These are phyloP conservation scores for Calocera cornea DNA, from an alignment of 768 basidiomycete species.

Conservation along the genomic window DNA sequence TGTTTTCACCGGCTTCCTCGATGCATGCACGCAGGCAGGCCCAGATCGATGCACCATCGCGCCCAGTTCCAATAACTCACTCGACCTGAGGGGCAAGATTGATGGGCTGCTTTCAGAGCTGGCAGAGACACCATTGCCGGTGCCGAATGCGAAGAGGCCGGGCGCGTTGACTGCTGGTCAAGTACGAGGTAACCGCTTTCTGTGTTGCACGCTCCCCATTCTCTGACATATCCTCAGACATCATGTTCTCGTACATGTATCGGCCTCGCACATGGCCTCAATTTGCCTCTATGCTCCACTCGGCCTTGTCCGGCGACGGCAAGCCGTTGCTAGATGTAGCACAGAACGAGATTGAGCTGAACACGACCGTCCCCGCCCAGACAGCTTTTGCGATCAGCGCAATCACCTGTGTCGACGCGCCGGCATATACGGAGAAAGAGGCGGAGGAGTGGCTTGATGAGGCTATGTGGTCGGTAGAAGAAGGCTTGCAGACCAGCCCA, in stretches of 20 bases:
- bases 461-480: constrained; percentile 9
- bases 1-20: constrained; percentile 20
- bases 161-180: constrained; percentile 21
- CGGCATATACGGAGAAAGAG: constrained; percentile 13
- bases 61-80: constrained; percentile 11
- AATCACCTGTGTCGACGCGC: constrained; percentile 23
- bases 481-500: not conserved
- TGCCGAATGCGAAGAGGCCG: constrained; percentile 17
- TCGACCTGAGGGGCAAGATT: constrained; percentile 13
- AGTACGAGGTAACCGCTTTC: constrained; percentile 14
- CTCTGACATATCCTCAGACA: constrained; percentile 3
- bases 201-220: too few species aligned
- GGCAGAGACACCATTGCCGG: constrained; percentile 20
- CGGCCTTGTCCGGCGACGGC: constrained; percentile 20
- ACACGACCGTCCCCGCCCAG: constrained; percentile 10
- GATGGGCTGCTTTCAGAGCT: constrained; percentile 18
- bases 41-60: constrained; percentile 21
- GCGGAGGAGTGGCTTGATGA: constrained; percentile 19
- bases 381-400: constrained; percentile 20
- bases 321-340: constrained; percentile 16
- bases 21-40: constrained; percentile 22
- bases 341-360: constrained; percentile 12
- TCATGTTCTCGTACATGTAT: constrained; percentile 16
- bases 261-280: constrained; percentile 17
- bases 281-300: constrained; percentile 13